Evolutionary conservation across 257 asterid species (phyloP), one percentile per base, ranked within the genome.

Genomic region (Schizonepeta tenuifolia): DNA sequence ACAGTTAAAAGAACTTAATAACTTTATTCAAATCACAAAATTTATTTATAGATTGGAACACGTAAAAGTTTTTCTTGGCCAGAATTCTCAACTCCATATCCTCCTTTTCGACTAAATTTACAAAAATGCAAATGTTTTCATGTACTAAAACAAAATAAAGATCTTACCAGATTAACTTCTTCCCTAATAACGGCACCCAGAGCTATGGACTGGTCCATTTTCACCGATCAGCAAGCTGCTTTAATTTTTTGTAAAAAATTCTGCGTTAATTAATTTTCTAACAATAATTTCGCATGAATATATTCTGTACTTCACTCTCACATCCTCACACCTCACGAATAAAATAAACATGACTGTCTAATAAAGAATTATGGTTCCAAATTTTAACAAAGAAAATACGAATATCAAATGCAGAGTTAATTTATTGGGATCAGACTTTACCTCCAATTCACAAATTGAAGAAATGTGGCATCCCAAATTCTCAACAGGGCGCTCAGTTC

Each of bases 161-260:
- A 33, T 53, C 79, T 7, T 77, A 86, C 91, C 83, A 86, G 84
- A 82, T 86, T 87, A 82, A 86, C 87, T 62, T 78, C 86, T 82
- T 86, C 91, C 77, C 69, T 82, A 62, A 67, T 72, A 65, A 86
- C 67, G 5, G 84, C 82, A 47, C 81, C 83, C 8, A 83, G 85
- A 20, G 79, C 83, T 18, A 71, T 12, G 22, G 91, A 82, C 49
- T 72, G 80, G 11, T 76, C 91, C 71, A 44, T 50, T 36, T 49
- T 44, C 72, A 36, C 74, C 62, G 63, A 70, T 72, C 67, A 26
- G 46, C 28, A 35, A 65, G 38, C 54, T 59, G 53, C 6, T 47
- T 24, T n/a, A 24, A 24, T 28, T 15, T 68, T 6, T 35, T 67
- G 47, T 60, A 13, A 55, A 73, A 18, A 58, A 36, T 4, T 66